These are phyloP conservation scores for Phytophthora kernoviae DNA, from an alignment of 352 stramenopile genomes.

Conservation along the genomic window DNA sequence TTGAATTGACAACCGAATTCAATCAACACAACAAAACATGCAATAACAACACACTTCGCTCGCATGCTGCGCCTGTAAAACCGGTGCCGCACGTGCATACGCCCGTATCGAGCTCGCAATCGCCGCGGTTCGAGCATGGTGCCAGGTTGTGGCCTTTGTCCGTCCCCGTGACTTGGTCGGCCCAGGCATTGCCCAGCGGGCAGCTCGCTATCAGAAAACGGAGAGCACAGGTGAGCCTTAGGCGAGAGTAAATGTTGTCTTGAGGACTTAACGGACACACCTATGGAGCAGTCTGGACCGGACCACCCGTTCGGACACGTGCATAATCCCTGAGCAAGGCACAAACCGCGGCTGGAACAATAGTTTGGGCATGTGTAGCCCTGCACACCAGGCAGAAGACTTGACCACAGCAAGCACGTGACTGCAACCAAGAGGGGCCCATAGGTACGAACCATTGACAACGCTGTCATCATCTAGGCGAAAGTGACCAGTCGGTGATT, in stretches of 20 bases:
- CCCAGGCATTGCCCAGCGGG: conserved; percentile 70
- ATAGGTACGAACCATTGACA: neutral
- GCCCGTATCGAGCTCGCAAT: conserved; percentile 62
- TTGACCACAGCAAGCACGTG: conserved; percentile 16
- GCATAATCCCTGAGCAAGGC: conserved; percentile 58
- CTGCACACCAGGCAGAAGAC: conserved; percentile 6
- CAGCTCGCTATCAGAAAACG: conserved; percentile 45
- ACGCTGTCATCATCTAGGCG: conserved; percentile 3
- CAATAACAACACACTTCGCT: conserved; percentile 53
- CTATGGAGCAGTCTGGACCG: conserved; percentile 65
- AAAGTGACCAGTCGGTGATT: conserved; percentile 12
- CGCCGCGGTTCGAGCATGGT: conserved; percentile 89
- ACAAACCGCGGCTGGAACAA: conserved; percentile 73
- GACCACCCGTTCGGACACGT: conserved; percentile 51
- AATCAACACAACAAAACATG: neutral
- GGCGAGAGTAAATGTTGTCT: neutral
- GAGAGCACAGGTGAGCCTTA: neutral
- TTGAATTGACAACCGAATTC: neutral
- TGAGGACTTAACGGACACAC: conserved; percentile 13
- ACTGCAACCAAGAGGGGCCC: conserved; percentile 1
- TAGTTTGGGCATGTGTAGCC: conserved; percentile 71
- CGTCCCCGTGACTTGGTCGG: conserved; percentile 50
- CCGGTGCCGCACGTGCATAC: conserved; percentile 67
- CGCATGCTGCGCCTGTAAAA: conserved; percentile 81
- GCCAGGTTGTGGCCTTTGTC: conserved; percentile 84